Conservation (phyloP, 306 rosid species). For the Morella rubra region DNA sequence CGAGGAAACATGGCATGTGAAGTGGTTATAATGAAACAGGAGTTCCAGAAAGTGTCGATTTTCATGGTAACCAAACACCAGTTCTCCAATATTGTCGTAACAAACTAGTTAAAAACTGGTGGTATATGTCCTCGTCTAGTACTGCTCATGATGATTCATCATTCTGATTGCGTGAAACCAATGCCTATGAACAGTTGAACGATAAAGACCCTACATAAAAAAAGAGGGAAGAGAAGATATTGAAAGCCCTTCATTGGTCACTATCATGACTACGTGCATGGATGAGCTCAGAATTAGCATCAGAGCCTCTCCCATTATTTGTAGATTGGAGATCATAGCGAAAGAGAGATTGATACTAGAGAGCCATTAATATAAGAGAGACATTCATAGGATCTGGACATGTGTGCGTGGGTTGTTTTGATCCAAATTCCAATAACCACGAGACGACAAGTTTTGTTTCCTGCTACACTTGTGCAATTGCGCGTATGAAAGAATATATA, state of each 20-base stretch:
- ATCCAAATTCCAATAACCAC: constrained; percentile 10
- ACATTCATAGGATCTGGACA: constrained; percentile 24
- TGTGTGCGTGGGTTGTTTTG: not conserved
- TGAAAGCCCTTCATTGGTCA: not conserved
- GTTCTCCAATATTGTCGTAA: too few relatives aligned
- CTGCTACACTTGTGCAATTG: constrained; percentile 23
- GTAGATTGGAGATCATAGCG: not conserved
- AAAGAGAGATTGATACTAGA: not conserved
- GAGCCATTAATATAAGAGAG: too few relatives aligned
- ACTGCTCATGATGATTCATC: too few relatives aligned
- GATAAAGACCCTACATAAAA: too few relatives aligned
- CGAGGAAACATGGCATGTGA: not conserved
- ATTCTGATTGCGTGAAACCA: too few relatives aligned
- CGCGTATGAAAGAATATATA: not conserved
- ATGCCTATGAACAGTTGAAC: too few relatives aligned
- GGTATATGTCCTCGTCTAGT: too few relatives aligned
- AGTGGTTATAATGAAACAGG: not conserved
- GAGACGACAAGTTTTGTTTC: not conserved
- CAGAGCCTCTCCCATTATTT: not conserved
- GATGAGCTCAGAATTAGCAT: not conserved
- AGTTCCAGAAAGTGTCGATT: not conserved
- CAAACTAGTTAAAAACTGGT: too few relatives aligned
- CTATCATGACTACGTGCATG: not conserved
- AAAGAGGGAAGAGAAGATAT: too few relatives aligned
- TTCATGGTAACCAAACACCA: not conserved